phyloP scores from a whole-genome alignment of 345 rosid genomes.

The Brassica carinata region DNA sequence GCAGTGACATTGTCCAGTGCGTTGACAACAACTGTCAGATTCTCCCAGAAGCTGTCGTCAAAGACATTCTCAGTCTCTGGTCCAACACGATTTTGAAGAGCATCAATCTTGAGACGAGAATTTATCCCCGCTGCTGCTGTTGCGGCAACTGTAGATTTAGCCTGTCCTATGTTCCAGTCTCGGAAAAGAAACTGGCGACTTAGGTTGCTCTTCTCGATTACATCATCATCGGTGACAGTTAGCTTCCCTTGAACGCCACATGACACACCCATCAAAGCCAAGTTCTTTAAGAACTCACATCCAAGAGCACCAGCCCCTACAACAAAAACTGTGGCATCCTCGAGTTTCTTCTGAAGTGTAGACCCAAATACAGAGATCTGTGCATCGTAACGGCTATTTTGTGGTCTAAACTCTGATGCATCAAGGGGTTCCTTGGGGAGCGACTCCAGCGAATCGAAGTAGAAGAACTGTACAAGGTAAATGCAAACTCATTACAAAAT shows the following conservation, averaged over 20 bases:
- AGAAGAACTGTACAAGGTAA: slow-evolving; percentile 65
- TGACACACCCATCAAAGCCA: slow-evolving; percentile 83
- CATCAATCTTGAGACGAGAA: slow-evolving; percentile 59
- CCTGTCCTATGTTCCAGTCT: slow-evolving; percentile 84
- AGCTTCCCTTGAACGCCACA: slow-evolving; percentile 65
- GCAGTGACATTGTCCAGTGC: slow-evolving; percentile 93
- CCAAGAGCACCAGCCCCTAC: slow-evolving; percentile 94
- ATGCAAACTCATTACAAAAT: slow-evolving; percentile 13
- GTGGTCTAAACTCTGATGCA: slow-evolving; percentile 61
- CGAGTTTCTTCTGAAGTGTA: slow-evolving; percentile 75
- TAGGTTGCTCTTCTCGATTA: slow-evolving; percentile 77
- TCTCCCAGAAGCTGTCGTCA: slow-evolving; percentile 86
- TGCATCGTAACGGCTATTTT: slow-evolving; percentile 78
- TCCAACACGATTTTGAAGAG: slow-evolving; percentile 66
- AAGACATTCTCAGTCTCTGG: slow-evolving; percentile 73
- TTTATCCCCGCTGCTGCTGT: slow-evolving; percentile 68
- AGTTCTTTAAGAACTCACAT: slow-evolving; percentile 85
- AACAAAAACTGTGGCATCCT: slow-evolving; percentile 70
- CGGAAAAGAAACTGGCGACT: slow-evolving; percentile 78
- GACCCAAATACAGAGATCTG: slow-evolving; percentile 90
- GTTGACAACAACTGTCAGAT: slow-evolving; percentile 67
- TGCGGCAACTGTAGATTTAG: slow-evolving; percentile 78
- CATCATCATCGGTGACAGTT: slow-evolving; percentile 76
- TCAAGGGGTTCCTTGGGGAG: slow-evolving; percentile 70
- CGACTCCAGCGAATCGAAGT: slow-evolving; percentile 86